A percentile compares a stretch with the other conserved stretches of the same genome.
Conservation (phyloP, 148 eudicot genomes). For the Rhododendron ferrugineum region DNA sequence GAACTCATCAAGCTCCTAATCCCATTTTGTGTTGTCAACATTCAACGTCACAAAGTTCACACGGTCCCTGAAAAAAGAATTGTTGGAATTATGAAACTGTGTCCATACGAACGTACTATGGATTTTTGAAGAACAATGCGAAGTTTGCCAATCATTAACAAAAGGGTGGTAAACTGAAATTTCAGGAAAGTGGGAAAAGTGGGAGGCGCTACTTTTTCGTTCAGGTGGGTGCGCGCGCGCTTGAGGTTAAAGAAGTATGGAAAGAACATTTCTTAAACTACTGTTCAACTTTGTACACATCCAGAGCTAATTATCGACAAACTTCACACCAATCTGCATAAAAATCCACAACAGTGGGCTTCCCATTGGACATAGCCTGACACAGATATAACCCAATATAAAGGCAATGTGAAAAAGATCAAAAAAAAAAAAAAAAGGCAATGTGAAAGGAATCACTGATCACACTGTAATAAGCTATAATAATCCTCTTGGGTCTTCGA, state of each 20-base stretch:
- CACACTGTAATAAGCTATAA: neutral
- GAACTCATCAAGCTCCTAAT: constrained; percentile 95
- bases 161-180: neutral
- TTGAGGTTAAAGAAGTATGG: neutral
- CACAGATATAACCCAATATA: constrained; percentile 4
- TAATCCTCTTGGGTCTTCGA: neutral
- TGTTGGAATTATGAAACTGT: neutral
- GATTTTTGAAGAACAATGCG: neutral
- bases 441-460: neutral
- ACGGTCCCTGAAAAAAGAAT: constrained; percentile 47
- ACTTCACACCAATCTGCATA: constrained; percentile 99
- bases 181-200: neutral
- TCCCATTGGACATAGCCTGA: constrained; percentile 86
- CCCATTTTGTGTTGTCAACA: constrained; percentile 99
- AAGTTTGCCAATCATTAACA: neutral
- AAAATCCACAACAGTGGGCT: constrained; percentile 97
- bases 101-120: neutral
- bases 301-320: constrained; percentile 77
- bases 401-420: neutral
- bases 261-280: constrained; percentile 57
- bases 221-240: neutral
- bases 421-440: no score
- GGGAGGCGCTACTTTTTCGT: neutral
- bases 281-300: constrained; percentile 89
- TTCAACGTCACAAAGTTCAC: constrained; percentile 97